Conservation (phyloP, 257 asterid genomes). For the Solanum lignicaule region DNA sequence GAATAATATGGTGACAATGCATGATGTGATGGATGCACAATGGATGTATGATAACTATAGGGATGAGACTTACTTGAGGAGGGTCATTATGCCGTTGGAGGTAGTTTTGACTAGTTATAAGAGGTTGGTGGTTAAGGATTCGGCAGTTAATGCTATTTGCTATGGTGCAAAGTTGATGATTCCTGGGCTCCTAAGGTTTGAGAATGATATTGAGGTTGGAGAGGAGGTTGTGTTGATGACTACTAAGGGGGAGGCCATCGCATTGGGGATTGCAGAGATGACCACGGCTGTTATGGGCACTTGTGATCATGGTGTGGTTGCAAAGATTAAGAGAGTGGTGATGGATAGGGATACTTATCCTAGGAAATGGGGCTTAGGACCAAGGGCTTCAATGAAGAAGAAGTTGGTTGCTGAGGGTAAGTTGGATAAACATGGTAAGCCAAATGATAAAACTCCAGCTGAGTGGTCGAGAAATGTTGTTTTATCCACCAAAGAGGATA, state of each 20-base stretch:
- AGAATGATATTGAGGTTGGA: constrained; percentile 76
- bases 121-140: constrained; percentile 90
- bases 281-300: constrained; percentile 93
- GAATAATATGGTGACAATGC: constrained; percentile 96
- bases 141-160: constrained; percentile 88
- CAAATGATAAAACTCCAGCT: constrained; percentile 53
- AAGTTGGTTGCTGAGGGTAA: constrained; percentile 84
- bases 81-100: constrained; percentile 90
- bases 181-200: constrained; percentile 88
- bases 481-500: constrained; percentile 69
- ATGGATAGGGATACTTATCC: constrained; percentile 98
- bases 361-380: constrained; percentile 97
- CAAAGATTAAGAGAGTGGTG: constrained; percentile 94
- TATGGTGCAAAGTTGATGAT: constrained; percentile 93
- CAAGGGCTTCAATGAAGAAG: constrained; percentile 85
- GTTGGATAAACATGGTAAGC: constrained; percentile 82
- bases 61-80: constrained; percentile 82
- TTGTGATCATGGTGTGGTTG: constrained; percentile 93
- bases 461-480: constrained; percentile 84
- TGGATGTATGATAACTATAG: constrained; percentile 77
- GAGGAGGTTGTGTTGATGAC: constrained; percentile 90
- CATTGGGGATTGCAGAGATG: constrained; percentile 91
- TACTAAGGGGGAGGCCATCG: constrained; percentile 89
- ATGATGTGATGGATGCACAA: constrained; percentile 89
- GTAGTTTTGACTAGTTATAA: constrained; percentile 77